Conservation (phyloP, 768 basidiomycete species). For the Boletus pseudopeckii region DNA sequence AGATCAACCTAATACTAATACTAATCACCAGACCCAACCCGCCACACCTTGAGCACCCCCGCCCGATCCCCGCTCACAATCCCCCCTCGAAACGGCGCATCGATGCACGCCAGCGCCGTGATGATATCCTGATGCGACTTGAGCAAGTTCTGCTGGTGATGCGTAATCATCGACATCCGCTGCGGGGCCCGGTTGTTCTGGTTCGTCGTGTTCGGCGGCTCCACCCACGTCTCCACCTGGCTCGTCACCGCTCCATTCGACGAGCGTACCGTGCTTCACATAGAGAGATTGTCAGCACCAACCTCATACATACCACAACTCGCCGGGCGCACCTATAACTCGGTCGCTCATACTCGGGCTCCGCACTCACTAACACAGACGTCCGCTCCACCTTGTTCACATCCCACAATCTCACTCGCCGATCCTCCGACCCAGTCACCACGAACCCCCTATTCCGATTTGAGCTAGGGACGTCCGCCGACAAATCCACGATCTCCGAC, state of each 20-base stretch:
- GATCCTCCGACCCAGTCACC: slow-evolving; percentile 88
- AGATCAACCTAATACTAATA: neutral
- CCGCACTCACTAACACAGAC: slow-evolving; percentile 73
- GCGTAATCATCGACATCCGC: slow-evolving; percentile 72
- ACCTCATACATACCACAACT: neutral
- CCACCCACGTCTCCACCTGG: slow-evolving; percentile 64
- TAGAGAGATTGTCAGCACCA: slow-evolving; percentile 2
- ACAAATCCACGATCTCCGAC: slow-evolving; percentile 47
- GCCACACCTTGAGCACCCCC: slow-evolving; percentile 90
- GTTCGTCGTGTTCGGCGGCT: slow-evolving; percentile 38
- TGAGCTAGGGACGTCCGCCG: slow-evolving; percentile 37
- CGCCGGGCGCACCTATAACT: slow-evolving; percentile 58
- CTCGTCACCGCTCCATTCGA: slow-evolving; percentile 45
- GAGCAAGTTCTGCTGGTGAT: slow-evolving; percentile 80
- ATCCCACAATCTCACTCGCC: slow-evolving; percentile 87
- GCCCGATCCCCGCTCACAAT: slow-evolving; percentile 89
- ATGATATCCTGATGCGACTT: slow-evolving; percentile 90
- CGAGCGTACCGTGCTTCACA: slow-evolving; percentile 29
- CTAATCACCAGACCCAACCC: slow-evolving; percentile 54
- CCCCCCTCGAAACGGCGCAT: slow-evolving; percentile 90
- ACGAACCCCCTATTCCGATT: slow-evolving; percentile 65
- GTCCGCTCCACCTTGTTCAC: slow-evolving; percentile 69
- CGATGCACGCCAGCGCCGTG: slow-evolving; percentile 79
- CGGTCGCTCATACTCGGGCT: slow-evolving; percentile 72
- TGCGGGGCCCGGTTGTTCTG: slow-evolving; percentile 68